Evolutionary conservation across 257 asterid species (phyloP).

Genomic region (Solanum tarapatanum): DNA sequence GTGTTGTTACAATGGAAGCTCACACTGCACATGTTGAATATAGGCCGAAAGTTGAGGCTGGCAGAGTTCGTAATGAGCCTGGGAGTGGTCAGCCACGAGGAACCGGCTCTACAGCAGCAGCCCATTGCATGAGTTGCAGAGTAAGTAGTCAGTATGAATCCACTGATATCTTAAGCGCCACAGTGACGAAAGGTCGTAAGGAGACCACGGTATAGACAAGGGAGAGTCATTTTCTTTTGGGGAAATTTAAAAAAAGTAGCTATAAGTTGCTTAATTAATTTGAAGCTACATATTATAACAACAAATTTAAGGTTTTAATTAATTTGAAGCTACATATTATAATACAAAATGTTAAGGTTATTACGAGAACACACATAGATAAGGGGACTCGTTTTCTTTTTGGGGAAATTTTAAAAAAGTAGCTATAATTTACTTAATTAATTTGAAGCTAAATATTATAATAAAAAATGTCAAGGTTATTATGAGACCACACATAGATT

Average conservation of each 20-base stretch:
- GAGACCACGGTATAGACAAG: not conserved
- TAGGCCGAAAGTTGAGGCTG: not conserved
- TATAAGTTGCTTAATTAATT: too few species aligned
- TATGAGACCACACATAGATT: not conserved
- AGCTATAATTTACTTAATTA: too few species aligned
- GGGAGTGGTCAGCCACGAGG: not conserved
- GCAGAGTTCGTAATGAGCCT: not conserved
- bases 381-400: not conserved
- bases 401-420: too few species aligned
- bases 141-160: not conserved
- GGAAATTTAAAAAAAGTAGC: too few species aligned
- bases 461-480: too few species aligned
- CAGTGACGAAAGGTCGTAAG: not conserved
- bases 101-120: slow-evolving; percentile 15
- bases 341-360: not conserved
- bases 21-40: not conserved
- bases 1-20: slow-evolving; percentile 5
- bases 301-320: too few species aligned
- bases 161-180: not conserved
- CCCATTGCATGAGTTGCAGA: slow-evolving; percentile 5
- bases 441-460: not conserved
- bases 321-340: too few species aligned
- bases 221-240: too few species aligned
- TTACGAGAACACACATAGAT: not conserved
- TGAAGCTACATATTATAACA: not conserved